Evolutionary conservation across 2,329 filamentous ascomycete species (phyloP).

Genomic region (Shiraia sp.): DNA sequence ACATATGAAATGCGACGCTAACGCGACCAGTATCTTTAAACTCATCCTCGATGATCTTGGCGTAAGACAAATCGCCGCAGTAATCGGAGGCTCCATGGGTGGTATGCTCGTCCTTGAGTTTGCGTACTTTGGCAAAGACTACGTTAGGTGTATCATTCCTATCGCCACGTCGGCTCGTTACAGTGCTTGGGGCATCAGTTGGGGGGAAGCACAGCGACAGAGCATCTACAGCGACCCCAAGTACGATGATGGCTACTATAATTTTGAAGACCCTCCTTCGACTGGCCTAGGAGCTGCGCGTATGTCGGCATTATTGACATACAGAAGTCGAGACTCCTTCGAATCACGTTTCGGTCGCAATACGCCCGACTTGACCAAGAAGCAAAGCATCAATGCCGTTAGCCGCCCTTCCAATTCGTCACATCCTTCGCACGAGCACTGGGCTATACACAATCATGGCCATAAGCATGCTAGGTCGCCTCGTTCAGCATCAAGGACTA

Average conservation of each 20-base stretch:
- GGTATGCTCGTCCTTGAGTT: constrained; percentile 92
- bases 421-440: constrained; percentile 49
- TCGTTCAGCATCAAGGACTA: constrained; percentile 42
- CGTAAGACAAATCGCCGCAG: constrained; percentile 75
- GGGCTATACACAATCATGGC: constrained; percentile 58
- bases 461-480: constrained; percentile 54
- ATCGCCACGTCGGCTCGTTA: constrained; percentile 85
- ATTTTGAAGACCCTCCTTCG: constrained; percentile 81
- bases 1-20: constrained; percentile 5
- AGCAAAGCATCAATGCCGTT: constrained; percentile 77
- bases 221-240: constrained; percentile 98
- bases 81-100: constrained; percentile 82
- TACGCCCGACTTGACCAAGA: constrained; percentile 80
- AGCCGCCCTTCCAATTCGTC: constrained; percentile 52
- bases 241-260: constrained; percentile 96
- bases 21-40: constrained; percentile 68
- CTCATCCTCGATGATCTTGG: constrained; percentile 79
- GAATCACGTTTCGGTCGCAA: constrained; percentile 94
- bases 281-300: constrained; percentile 90
- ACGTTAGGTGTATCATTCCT: constrained; percentile 77
- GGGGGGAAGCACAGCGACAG: constrained; percentile 85
- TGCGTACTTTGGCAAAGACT: constrained; percentile 86
- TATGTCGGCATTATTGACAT: constrained; percentile 95
- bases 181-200: constrained; percentile 89
- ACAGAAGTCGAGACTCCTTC: constrained; percentile 95